Conservation (phyloP, 768 basidiomycete genomes). For the Leccinum subtestaceum region DNA sequence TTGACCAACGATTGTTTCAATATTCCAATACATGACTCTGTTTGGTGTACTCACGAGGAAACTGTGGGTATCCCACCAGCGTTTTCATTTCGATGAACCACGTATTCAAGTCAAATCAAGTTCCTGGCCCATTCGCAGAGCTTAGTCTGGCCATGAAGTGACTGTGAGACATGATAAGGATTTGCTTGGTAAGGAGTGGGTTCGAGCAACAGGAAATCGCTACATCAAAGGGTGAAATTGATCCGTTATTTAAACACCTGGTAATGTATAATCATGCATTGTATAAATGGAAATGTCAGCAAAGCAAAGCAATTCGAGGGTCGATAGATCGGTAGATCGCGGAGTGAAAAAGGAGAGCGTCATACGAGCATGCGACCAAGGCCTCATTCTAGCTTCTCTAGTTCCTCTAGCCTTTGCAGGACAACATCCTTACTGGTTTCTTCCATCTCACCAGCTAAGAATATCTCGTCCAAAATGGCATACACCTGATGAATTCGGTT, state of each 20-base stretch:
- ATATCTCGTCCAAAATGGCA: conserved; percentile 96
- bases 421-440: conserved; percentile 98
- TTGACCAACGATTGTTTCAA: neutral
- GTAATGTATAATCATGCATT: neutral
- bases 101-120: neutral
- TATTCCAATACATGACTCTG: neutral
- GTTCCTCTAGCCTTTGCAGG: conserved; percentile 79
- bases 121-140: neutral
- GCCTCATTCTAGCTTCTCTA: conserved; percentile 86
- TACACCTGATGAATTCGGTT: conserved; percentile 63
- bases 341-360: conserved; percentile 3
- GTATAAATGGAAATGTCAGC: conserved; percentile 11
- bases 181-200: neutral
- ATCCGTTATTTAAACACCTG: neutral
- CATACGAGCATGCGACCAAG: conserved; percentile 8
- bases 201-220: neutral
- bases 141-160: neutral
- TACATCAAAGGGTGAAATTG: neutral
- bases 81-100: neutral
- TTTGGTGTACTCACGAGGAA: conserved; percentile 5
- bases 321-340: conserved; percentile 6
- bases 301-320: conserved; percentile 8
- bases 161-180: neutral
- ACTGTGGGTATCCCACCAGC: neutral
- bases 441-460: conserved; percentile 97